Base-by-base conservation (phyloP, 164 flowering plant genomes). In the Magnolia sinica region DNA sequence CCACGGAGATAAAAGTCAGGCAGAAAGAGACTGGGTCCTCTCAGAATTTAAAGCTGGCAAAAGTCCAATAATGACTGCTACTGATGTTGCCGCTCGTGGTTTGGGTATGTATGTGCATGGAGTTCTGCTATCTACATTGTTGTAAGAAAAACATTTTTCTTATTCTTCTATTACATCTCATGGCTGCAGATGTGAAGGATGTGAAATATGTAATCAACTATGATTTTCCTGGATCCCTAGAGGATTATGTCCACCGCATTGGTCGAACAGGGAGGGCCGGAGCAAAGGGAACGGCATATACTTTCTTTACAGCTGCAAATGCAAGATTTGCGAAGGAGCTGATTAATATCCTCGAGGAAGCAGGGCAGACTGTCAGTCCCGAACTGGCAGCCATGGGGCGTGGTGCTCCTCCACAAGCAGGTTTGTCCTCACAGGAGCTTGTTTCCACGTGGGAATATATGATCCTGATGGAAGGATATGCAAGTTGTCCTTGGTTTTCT, bases 1-100 rank as follows among this genome's bases (percentile, higher is more conserved):
- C 76, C 99, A 96, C 81, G 99, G 99, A 71, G 98, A 96, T 82
- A 94, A 96, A 86, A 96, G 97, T 84, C 98, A 96, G 83, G 97
- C 99, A 65, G 99, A 96, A 84, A 91, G 99, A 79, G 99, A 96
- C 80, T 96, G 99, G 99, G 99, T 92, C 64, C 93, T 96, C 63
- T 94, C 99, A 11, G 99, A 96, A 84, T 96, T 94, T 78, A 94
- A 86, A 82, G 86, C 98, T 80, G 99, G 99, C 80, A 96, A 92
- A 83, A 94, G 98, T 78, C 98, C 97, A 63, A 94, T 94, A 79
- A 96, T 96, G 99, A 92, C 97, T 19, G 99, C 99, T 16, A 96
- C 98, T 61, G 99, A 96, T 88, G 99, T 96, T 83, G 99, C 98
- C 50, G 99, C 97, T 76, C 97, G 98, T 78, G 99, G 99, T 75